These are phyloP conservation scores for Fragilaria crotonensis DNA, from an alignment of 108 stramenopile species.

Conservation along the genomic window DNA sequence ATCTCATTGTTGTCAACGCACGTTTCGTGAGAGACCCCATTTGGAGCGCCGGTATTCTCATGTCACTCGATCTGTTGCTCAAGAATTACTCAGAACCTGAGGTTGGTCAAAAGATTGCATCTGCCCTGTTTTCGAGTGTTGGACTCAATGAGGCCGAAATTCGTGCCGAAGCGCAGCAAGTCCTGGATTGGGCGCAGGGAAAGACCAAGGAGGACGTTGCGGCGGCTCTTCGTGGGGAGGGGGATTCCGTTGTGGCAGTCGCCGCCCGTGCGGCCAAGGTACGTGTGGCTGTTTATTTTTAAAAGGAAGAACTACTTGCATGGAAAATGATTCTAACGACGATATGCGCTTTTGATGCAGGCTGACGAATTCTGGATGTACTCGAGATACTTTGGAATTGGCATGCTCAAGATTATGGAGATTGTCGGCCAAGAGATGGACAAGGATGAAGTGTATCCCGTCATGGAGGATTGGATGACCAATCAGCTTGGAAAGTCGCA, in stretches of 20 bases:
- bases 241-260: slow-evolving; percentile 51
- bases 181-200: slow-evolving; percentile 77
- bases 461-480: slow-evolving; percentile 85
- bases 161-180: slow-evolving; percentile 62
- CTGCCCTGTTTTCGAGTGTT: slow-evolving; percentile 70
- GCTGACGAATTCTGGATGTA: slow-evolving; percentile 87
- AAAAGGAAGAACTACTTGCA: too few relatives aligned
- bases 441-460: slow-evolving; percentile 83
- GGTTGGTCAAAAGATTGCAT: slow-evolving; percentile 60
- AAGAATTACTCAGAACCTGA: slow-evolving; percentile 91
- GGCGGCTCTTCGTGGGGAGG: slow-evolving; percentile 75
- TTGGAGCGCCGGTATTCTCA: slow-evolving; percentile 75
- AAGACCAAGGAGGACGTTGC: slow-evolving; percentile 83
- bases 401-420: slow-evolving; percentile 80
- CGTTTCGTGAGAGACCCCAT: slow-evolving; percentile 81
- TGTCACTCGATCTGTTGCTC: slow-evolving; percentile 64
- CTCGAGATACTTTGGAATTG: slow-evolving; percentile 83
- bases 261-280: slow-evolving; percentile 62
- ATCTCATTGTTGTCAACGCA: slow-evolving; percentile 87
- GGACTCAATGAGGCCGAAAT: slow-evolving; percentile 77
- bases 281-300: not conserved
- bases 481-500: slow-evolving; percentile 68
- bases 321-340: too few relatives aligned
- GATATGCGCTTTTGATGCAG: too few relatives aligned
- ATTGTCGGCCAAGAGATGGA: slow-evolving; percentile 73